Conservation (phyloP, 305 asterid species). For the Ruellia speciosa region DNA sequence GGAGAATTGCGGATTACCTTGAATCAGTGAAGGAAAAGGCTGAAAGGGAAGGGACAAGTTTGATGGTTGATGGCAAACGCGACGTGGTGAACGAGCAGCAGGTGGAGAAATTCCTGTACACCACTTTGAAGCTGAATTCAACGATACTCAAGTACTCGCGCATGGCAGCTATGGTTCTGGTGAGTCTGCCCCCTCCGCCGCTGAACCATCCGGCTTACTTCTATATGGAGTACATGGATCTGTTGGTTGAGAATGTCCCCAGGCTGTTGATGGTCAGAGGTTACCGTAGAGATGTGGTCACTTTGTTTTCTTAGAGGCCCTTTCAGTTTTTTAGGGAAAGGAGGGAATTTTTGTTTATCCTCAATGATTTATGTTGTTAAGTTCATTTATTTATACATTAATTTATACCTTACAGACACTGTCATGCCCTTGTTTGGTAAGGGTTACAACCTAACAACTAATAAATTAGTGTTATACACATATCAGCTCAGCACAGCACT, state of each 20-base stretch:
- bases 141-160: constrained; percentile 73
- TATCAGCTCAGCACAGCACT: too few relatives aligned
- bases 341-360: too few relatives aligned
- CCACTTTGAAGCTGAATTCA: constrained; percentile 76
- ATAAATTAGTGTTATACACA: too few relatives aligned
- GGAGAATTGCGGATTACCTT: constrained; percentile 51
- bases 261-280: constrained; percentile 91
- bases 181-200: constrained; percentile 94
- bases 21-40: constrained; percentile 55
- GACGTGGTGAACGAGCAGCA: constrained; percentile 69
- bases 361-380: too few relatives aligned
- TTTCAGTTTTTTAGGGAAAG: too few relatives aligned
- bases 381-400: too few relatives aligned
- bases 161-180: constrained; percentile 94
- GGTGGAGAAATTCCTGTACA: constrained; percentile 74
- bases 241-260: constrained; percentile 88
- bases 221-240: constrained; percentile 95
- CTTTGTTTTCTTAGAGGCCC: constrained; percentile 66
- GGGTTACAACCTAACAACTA: too few relatives aligned
- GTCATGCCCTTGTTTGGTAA: too few relatives aligned
- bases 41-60: constrained; percentile 33
- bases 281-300: constrained; percentile 87
- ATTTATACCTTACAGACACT: too few relatives aligned
- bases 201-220: constrained; percentile 72
- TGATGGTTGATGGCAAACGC: too few relatives aligned